A percentile compares a stretch with the other conserved stretches of the same genome.
These are phyloP conservation scores for Leccinum subrobustum DNA, from an alignment of 1,284 basidiomycete species.

Conservation along the genomic window DNA sequence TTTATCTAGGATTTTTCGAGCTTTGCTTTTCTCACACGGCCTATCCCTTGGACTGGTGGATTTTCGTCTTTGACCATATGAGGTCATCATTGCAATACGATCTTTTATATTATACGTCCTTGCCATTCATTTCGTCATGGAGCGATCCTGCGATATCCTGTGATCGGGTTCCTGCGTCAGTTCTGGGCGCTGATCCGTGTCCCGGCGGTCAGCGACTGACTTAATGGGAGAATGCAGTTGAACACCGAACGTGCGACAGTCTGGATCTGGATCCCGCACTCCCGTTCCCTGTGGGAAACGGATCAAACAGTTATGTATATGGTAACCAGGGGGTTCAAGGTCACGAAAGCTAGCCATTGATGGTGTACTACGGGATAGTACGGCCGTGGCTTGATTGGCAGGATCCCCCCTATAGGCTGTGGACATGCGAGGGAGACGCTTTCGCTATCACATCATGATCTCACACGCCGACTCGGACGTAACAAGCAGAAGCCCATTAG, in stretches of 20 bases:
- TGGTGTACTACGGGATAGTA: too few relatives aligned
- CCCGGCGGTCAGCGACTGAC: not conserved
- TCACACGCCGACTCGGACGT: too few relatives aligned
- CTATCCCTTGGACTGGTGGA: not conserved
- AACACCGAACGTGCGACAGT: not conserved
- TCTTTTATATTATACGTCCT: not conserved
- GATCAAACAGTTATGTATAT: not conserved
- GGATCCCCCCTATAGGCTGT: too few relatives aligned
- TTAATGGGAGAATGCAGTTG: not conserved
- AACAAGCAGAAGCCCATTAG: too few relatives aligned
- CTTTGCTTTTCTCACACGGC: not conserved
- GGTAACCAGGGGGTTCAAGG: slow-evolving; percentile 2
- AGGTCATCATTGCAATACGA: not conserved
- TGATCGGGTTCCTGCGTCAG: not conserved
- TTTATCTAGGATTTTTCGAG: not conserved
- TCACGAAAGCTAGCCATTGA: not conserved
- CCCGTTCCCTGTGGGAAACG: not conserved
- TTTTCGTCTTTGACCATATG: not conserved
- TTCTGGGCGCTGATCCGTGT: slow-evolving; percentile 2
- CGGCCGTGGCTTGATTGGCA: too few relatives aligned
- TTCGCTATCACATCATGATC: too few relatives aligned
- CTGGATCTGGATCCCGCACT: not conserved
- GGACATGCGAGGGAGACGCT: too few relatives aligned
- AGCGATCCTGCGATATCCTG: not conserved
- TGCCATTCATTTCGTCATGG: not conserved